Percentiles rank a stretch among this genome's conserved stretches.
phyloP scores from a whole-genome alignment of 1,284 basidiomycete genomes.

The Cystobasidium slooffiae region DNA sequence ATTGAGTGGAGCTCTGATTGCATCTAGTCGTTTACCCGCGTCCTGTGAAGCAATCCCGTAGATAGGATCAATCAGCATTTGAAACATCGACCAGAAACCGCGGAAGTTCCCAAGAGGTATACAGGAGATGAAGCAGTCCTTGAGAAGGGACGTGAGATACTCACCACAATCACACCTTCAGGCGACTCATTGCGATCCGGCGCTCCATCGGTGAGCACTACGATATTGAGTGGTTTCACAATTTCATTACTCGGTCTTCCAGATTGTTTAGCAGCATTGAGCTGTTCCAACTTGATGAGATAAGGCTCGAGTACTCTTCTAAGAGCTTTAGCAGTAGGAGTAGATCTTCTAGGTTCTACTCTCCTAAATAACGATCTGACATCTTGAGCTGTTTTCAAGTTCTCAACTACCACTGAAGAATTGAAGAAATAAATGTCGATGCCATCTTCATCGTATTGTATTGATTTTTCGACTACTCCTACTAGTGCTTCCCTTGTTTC shows the following conservation, averaged over 20 bases:
- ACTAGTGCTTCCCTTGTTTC: conserved; percentile 47
- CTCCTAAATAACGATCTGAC: conserved; percentile 45
- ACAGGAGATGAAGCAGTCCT: too few relatives aligned
- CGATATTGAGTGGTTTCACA: conserved; percentile 48
- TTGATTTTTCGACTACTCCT: conserved; percentile 46
- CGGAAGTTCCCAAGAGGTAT: too few relatives aligned
- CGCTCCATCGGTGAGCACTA: conserved; percentile 48
- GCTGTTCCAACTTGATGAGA: conserved; percentile 42
- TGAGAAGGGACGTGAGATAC: not conserved
- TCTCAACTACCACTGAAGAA: conserved; percentile 33
- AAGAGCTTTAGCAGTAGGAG: conserved; percentile 47
- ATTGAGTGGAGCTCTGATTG: conserved; percentile 34
- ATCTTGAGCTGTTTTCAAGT: conserved; percentile 42
- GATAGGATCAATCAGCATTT: not conserved
- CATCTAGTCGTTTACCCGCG: conserved; percentile 43
- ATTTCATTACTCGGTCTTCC: conserved; percentile 4
- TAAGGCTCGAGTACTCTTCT: conserved; percentile 47
- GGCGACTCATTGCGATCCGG: conserved; percentile 46
- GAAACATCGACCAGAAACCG: not conserved
- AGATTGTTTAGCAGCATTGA: conserved; percentile 35
- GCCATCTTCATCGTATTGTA: conserved; percentile 48
- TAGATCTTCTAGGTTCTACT: conserved; percentile 48
- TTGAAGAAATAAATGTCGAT: conserved; percentile 50
- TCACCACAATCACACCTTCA: conserved; percentile 48
- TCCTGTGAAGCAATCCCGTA: conserved; percentile 6